These are phyloP conservation scores for Kwoniella heveanensis DNA, from an alignment of 768 basidiomycete genomes.

Conservation along the genomic window DNA sequence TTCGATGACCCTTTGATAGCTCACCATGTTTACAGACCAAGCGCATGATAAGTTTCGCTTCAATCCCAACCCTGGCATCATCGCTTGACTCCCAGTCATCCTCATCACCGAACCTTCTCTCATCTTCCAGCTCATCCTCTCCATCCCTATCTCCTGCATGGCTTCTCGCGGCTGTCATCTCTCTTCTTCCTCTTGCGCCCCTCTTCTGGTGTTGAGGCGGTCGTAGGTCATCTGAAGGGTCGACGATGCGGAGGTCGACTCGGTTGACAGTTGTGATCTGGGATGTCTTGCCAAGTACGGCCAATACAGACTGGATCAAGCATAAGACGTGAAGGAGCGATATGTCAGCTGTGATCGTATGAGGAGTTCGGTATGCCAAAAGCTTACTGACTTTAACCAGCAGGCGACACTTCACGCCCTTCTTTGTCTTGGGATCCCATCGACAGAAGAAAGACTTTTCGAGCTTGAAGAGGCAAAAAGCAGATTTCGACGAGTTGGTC, in stretches of 20 bases:
- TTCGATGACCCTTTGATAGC: constrained; percentile 5
- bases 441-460: constrained; percentile 44
- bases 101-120: constrained; percentile 22
- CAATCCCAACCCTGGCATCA: constrained; percentile 23
- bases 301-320: constrained; percentile 42
- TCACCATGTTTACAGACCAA: constrained; percentile 55
- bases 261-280: constrained; percentile 42
- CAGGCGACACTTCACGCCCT: constrained; percentile 50
- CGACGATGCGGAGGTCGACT: constrained; percentile 42
- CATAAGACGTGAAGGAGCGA: no score
- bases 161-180: background rate
- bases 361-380: background rate
- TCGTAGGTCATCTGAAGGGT: constrained; percentile 28
- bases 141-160: background rate
- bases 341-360: background rate
- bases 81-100: constrained; percentile 37
- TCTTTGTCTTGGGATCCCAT: constrained; percentile 35
- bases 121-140: constrained; percentile 2
- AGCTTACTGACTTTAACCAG: constrained; percentile 50
- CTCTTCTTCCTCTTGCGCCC: constrained; percentile 3
- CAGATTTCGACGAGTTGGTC: constrained; percentile 50
- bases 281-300: constrained; percentile 44
- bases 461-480: constrained; percentile 52
- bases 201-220: constrained; percentile 9
- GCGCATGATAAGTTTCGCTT: constrained; percentile 44